Evolutionary conservation across 164 flowering plant species (phyloP), one percentile per base, ranked within the genome.

Genomic region (Akebia trifoliata): DNA sequence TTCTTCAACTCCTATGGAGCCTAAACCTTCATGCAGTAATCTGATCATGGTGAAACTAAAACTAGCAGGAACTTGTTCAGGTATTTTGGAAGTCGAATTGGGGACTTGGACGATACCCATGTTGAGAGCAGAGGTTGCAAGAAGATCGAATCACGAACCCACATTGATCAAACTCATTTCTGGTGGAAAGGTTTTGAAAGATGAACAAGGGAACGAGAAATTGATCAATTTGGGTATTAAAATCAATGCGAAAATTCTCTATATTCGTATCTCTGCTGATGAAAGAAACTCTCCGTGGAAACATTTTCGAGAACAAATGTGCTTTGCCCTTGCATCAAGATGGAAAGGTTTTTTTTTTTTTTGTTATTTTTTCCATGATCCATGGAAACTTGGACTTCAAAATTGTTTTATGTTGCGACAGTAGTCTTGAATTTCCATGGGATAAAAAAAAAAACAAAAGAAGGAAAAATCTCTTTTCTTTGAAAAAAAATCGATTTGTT

Each of bases 1-100:
- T 20, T 43, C 47, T 17, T 7, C 46, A n/a, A 42, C 43, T 32
- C 22, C 12, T 10, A 53, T 62, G 66, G 66, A 53, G 18, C 26
- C 35, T n/a, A 55, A 48, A 50, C 11, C 66, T 21, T 50, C 66
- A 40, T 39, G n/a, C 65, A 28, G 12, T 6, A 26, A 44, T 1
- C 6, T 52, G 20, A 57, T 6, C 3, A 70, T 72, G 84, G 80
- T 68, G 65, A 85, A 78, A 67, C 59, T 92, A 63, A 88, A 76
- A 72, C 72, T 92, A 26, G 96, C 78, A 15, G 98, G 98, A 21
- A 59, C 82, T 15, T 92, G 86, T 92, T 58, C 76, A 0, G 98
- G 98, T 11, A 75, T 79, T 15, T 12, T 88, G 22, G 96, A 92
- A 60, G 76, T 82, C 3, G 87, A 92, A 39, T 59, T 85, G 39